Evolutionary conservation across 495 filamentous ascomycete species (phyloP), one percentile per base, ranked within the genome.

Genomic region (Bryoglossum gracile): DNA sequence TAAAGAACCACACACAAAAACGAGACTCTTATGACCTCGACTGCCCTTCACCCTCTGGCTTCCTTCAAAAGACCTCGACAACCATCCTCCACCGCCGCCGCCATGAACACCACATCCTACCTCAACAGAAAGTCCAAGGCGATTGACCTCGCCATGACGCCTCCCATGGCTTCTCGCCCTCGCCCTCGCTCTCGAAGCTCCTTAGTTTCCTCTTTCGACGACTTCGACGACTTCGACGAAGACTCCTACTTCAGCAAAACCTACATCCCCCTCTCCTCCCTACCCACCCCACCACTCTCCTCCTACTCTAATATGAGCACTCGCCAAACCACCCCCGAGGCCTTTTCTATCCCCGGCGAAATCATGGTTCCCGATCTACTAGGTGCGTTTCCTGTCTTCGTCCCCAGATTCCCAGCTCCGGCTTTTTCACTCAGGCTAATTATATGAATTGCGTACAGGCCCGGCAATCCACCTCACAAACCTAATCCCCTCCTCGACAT

Each of bases 251-350:
- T 79, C 54, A 68, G 68, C 28, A 67, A 70, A 33, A 77, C 70
- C 45, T 82, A 78, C 59, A 72, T 71, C 24, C 78, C 78, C 13
- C 62, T 82, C 23, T 80, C 77, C 4, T 76, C 74, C 54, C 67
- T 82, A 22, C 78, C 78, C 16, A 82, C 78, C 6, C 78, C 78
- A 25, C 78, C 78, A 24, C 69, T 66, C 5, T 75, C 74, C 18
- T 69, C 68, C 4, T 44, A 48, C 23, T 57, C 65, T 61, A 52
- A 68, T 66, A 3, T 65, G 62, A 50, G 64, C 61, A 37, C 53
- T 26, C 40, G 67, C 66, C 55, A 72, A 63, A 44, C 11, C 3
- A 37, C 46, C 62, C 71, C 47, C 49, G 51, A 63, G 23, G 43
- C 63, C 46, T 53, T 63, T 37, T 57, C 70, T 46, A 35, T 39